Evolutionary conservation across 495 filamentous ascomycete genomes (phyloP), one percentile per base, ranked within the genome.

Genomic region (Penicillium coffeae): DNA sequence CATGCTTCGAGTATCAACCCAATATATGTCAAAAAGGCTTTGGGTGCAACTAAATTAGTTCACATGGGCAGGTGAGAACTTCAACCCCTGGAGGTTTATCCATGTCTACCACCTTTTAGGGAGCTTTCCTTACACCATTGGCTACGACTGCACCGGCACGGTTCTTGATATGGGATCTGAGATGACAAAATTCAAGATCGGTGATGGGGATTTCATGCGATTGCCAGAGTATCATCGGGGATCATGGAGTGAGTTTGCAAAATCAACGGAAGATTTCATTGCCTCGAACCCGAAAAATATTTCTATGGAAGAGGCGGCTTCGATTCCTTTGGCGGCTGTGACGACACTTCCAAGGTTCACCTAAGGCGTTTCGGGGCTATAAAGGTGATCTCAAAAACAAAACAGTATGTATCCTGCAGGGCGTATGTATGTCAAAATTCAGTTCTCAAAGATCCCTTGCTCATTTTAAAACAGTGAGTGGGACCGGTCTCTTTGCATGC

Each of bases 381-480:
- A 54, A 76, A 38, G 68, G 63, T 15, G 48, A 54, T 38, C 51
- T 72, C 15, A 62, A 68, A 20, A 78, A 77, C 6, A 83, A 82
- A 64, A 80, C 76, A 12, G 76, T 79, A 3, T 77, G 77, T 50
- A 62, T 82, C 67, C 78, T 9, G 78, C 60, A 15, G 78, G 71
- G 3, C 50, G 63, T 64, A 62, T 5, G 25, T 30, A n/a, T n/a
- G n/a, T n/a, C n/a, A n/a, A n/a, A n/a, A n/a, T n/a, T n/a, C n/a
- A 18, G 57, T 49, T 12, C 21, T 20, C 25, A 3, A 21, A 42
- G 5, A 9, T 41, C 32, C 21, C 32, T 21, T 18, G 19, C 35
- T 43, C n/a, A 53, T 20, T n/a, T 42, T 38, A 12, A 18, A 20
- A 21, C 25, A 63, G 66, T 82, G 39, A 69, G 76, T 48, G 73